phyloP scores from a whole-genome alignment of 73 alveolate species.

The Paramecium sexaurelia region DNA sequence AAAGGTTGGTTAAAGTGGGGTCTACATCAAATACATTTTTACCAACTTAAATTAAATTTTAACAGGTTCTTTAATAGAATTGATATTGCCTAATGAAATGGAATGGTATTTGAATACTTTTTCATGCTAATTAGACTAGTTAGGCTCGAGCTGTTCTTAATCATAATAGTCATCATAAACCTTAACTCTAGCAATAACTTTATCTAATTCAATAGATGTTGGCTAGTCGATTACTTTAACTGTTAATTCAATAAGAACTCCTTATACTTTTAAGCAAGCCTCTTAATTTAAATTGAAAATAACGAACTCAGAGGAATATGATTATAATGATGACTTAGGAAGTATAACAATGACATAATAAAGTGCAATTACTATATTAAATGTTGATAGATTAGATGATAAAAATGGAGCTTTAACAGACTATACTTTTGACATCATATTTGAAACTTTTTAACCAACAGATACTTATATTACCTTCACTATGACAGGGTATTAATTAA shows the following conservation, averaged over 20 bases:
- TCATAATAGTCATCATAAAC: no score
- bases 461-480: background rate
- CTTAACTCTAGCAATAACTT: no score
- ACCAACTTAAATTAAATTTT: background rate
- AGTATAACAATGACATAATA: background rate
- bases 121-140: no score
- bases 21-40: background rate
- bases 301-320: background rate
- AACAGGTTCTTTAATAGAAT: background rate
- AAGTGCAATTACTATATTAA: background rate
- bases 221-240: background rate
- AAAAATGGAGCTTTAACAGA: background rate
- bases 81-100: background rate
- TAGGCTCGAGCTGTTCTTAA: no score
- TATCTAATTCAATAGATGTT: background rate
- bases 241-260: background rate
- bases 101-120: background rate
- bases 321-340: background rate
- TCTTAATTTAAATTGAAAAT: background rate
- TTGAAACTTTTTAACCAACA: background rate
- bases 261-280: background rate
- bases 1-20: background rate
- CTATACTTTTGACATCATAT: background rate
- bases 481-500: background rate
- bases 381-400: background rate